Base-by-base conservation (phyloP, 2,329 filamentous ascomycete genomes). In the Monilinia fructicola region DNA sequence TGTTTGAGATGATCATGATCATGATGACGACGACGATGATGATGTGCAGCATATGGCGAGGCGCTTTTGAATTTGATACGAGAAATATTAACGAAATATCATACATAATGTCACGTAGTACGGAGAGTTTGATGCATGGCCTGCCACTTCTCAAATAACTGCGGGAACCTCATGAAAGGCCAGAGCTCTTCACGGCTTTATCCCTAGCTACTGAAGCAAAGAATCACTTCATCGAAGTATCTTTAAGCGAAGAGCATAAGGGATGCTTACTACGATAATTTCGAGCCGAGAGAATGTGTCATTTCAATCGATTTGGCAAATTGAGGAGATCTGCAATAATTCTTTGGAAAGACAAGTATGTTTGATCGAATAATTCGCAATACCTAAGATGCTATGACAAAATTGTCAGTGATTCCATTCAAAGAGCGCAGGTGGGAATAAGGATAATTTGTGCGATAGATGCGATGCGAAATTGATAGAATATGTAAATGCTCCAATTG, bases 201-300 rank as follows among this genome's bases (percentile, higher is more conserved):
- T 12, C 40, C 12, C 10, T 3, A 16, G 40, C 40, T 16, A 12
- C 5, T 9, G 2, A 40, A 12, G 38, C 10, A 54, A 23, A 38
- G 11, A 9, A 38, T 9, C 23, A 18, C 28, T 50, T 18, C 31
- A 9, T 3, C 28, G 9, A 60, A 4, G n/a, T 60, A 23, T 50
- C 28, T 38, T 44, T 60, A 60, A 60, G 58, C 58, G 58, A 60
- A 21, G 23, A 50, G 18, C 21, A 50, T 50, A 60, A 44, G 44
- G 58, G 44, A 35, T 26, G 44, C n/a, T 26, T 38, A 38, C 21
- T 26, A 18, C 35, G 28, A 26, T 6, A 6, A 10, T 10, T n/a
- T 4, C 10, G 28, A 23, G 16, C n/a, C 5, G 9, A 10, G 42
- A 18, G 0, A 6, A 11, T 61, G 26, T 3, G 21, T 26, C 10